Evolutionary conservation across 495 filamentous ascomycete genomes (phyloP).

Genomic region (Haplographium delicatum): DNA sequence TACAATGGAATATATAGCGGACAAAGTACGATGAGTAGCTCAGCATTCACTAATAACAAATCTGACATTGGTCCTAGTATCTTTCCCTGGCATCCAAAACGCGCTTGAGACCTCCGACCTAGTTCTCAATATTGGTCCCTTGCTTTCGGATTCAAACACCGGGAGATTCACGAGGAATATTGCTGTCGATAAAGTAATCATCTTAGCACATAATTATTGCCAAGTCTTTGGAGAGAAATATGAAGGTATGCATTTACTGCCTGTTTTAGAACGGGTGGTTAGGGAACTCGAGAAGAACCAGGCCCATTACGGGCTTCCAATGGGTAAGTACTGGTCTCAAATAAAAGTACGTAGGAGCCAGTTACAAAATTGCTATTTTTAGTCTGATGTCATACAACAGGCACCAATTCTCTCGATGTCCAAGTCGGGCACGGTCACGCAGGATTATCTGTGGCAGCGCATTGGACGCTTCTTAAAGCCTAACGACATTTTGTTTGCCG

Average conservation of each 20-base stretch:
- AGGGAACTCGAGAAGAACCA: conserved; percentile 5
- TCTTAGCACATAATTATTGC: conserved; percentile 10
- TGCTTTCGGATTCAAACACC: conserved; percentile 30
- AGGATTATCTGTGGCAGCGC: conserved; percentile 3
- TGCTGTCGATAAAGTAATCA: conserved; percentile 3
- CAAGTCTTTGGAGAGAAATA: conserved; percentile 1
- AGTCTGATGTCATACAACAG: not conserved
- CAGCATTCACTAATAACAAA: not conserved
- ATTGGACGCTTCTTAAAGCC: conserved; percentile 33
- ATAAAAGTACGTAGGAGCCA: not conserved
- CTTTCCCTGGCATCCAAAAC: conserved; percentile 20
- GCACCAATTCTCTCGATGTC: not conserved
- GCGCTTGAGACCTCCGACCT: conserved; percentile 30
- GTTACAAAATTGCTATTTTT: not conserved
- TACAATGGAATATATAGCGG: conserved; percentile 32
- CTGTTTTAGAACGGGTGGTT: conserved; percentile 6
- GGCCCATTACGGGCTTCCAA: not conserved
- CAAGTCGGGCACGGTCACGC: not conserved
- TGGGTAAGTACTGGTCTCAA: not conserved
- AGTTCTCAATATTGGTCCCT: conserved; percentile 34
- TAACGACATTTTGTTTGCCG: conserved; percentile 43
- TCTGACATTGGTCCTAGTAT: conserved; percentile 15
- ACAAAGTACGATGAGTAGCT: not conserved
- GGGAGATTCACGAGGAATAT: conserved; percentile 11
- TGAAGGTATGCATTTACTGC: conserved; percentile 14